Evolutionary conservation across 129 eudicot species (phyloP).

Genomic region (Flaveria linearis): DNA sequence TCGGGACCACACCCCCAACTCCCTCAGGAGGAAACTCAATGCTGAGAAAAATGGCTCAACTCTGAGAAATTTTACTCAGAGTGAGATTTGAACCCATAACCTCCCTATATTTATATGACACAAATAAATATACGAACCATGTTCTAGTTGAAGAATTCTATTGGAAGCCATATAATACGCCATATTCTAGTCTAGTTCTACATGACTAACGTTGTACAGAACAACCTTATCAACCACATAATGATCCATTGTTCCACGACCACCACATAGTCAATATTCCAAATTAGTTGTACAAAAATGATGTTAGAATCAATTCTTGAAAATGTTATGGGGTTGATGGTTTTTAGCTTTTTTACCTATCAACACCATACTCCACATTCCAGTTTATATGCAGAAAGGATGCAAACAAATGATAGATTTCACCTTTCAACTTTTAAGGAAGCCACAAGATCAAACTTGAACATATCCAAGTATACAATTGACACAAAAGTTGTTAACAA

Average conservation of each 20-base stretch:
- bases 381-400: neutral
- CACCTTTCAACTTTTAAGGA: neutral
- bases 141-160: no score
- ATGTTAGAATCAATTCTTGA: slow-evolving; percentile 23
- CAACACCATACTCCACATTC: neutral
- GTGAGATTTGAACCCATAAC: no score
- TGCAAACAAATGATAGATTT: neutral
- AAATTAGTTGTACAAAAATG: slow-evolving; percentile 21
- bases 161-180: neutral
- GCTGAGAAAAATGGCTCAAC: no score
- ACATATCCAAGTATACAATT: neutral
- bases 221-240: neutral
- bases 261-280: slow-evolving; percentile 23
- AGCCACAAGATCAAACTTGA: neutral
- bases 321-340: neutral
- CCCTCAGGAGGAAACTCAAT: no score
- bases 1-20: no score
- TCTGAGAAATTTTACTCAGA: no score
- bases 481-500: slow-evolving; percentile 8
- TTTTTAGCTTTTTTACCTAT: slow-evolving; percentile 14
- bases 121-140: no score
- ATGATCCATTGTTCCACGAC: neutral
- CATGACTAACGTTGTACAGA: neutral
- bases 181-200: neutral
- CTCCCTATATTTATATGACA: no score